Base-by-base conservation (phyloP, 2,329 filamentous ascomycete species). In the Exophiala lecanii-corni region DNA sequence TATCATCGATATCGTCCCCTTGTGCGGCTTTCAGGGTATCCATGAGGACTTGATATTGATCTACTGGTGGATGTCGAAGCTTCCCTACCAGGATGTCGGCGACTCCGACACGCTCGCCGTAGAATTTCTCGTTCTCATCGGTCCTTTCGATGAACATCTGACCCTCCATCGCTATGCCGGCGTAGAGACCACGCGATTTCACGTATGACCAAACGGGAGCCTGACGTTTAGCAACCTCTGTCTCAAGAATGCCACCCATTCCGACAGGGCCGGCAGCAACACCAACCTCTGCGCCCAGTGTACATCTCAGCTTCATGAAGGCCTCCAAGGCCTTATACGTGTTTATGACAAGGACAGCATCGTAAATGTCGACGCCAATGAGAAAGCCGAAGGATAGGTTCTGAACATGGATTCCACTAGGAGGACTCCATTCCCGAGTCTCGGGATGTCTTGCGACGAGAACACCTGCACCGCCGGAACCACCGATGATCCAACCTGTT, bases 341-440 rank as follows among this genome's bases (percentile, higher is more conserved):
- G 68, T 94, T 96, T 60, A 96, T 89, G 25, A 96, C 85, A 6
- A 96, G 76, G 10, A 97, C 85, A 59, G 89, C 95, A 63, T 97
- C 91, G 70, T 96, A 97, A 21, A 96, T 89, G 61, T 97, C 91
- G 30, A 95, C 84, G 2, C 89, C 91, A 4, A 89, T 82, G 40
- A 95, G 77, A 59, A 97, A 96, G 25, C 89, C 91, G 23, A 96
- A 74, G 1, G 85, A 88, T 1, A 87, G 80, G 0, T 91, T 95
- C 61, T 97, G 91, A 35, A 95, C 75, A 69, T 95, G 78, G 53
- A 97, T 89, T 36, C 86, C 89, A 0, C 87, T 94, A 0, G 91
- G 91, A 6, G 89, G 86, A 51, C 87, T 92, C 89, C 89, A 96
- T 52, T 82, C 82, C 5, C 89, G 89, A 54, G 94, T 89, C 17